A percentile compares a stretch with the other conserved stretches of the same genome.
Conservation (phyloP, 2,329 filamentous ascomycete species). For the Aureobasidium sp. region DNA sequence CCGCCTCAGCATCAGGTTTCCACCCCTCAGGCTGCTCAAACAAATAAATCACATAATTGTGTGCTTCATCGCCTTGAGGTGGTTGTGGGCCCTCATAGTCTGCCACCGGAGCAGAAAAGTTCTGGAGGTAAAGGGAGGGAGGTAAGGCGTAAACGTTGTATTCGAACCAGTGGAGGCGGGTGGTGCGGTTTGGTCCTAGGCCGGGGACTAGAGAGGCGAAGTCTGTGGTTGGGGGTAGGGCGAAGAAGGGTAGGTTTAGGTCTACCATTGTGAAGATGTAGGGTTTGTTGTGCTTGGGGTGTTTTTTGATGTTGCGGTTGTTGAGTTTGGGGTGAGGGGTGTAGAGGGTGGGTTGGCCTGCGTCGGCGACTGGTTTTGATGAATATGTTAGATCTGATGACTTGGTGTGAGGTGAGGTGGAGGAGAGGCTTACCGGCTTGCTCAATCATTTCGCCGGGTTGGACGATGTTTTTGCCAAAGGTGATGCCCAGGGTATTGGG, state of each 20-base stretch:
- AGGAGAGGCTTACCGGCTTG: background rate
- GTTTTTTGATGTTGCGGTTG: background rate
- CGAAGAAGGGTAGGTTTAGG: slow-evolving; percentile 20
- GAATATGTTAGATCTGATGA: no score
- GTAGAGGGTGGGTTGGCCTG: slow-evolving; percentile 10
- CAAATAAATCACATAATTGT: slow-evolving; percentile 28
- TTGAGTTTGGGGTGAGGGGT: background rate
- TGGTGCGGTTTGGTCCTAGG: slow-evolving; percentile 24
- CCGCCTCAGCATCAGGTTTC: slow-evolving; percentile 20
- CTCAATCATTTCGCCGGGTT: background rate
- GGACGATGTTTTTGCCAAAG: background rate
- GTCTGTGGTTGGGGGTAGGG: slow-evolving; percentile 17
- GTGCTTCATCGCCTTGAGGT: slow-evolving; percentile 23
- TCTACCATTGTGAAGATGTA: slow-evolving; percentile 25
- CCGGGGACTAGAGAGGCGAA: slow-evolving; percentile 20
- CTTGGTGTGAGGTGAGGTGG: background rate
- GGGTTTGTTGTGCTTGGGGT: background rate
- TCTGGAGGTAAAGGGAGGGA: slow-evolving; percentile 18
- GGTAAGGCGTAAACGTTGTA: slow-evolving; percentile 18
- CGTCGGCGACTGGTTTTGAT: background rate
- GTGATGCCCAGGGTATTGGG: background rate
- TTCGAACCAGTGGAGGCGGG: slow-evolving; percentile 28
- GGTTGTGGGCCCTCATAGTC: slow-evolving; percentile 24
- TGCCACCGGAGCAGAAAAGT: slow-evolving; percentile 20
- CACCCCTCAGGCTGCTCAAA: slow-evolving; percentile 24